Percentiles rank a stretch among this genome's conserved stretches.
Conservation (phyloP, 768 basidiomycete genomes). For the Boletus rubropictus region DNA sequence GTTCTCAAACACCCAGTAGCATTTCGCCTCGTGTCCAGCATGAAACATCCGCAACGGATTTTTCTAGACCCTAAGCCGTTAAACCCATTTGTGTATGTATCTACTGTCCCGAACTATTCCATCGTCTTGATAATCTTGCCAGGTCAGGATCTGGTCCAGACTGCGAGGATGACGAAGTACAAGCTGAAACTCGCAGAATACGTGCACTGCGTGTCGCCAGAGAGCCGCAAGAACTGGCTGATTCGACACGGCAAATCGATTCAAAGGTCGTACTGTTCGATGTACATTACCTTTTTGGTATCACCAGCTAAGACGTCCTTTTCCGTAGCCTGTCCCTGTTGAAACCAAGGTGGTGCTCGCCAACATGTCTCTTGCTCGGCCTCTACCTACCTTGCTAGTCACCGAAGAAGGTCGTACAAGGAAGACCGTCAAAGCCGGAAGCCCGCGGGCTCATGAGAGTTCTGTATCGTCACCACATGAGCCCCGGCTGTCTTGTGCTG, state of each 20-base stretch:
- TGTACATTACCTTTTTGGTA: not conserved
- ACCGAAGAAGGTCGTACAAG: slow-evolving; percentile 14
- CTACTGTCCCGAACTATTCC: not conserved
- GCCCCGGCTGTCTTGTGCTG: slow-evolving; percentile 10
- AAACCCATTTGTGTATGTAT: slow-evolving; percentile 33
- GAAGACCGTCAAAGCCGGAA: not conserved
- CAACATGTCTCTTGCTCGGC: not conserved
- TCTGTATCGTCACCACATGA: slow-evolving; percentile 21
- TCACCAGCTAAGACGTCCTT: not conserved
- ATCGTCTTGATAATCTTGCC: not conserved
- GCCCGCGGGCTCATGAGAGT: not conserved
- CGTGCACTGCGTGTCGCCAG: slow-evolving; percentile 39
- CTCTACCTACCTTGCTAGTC: slow-evolving; percentile 21
- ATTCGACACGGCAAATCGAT: slow-evolving; percentile 10
- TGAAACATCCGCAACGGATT: slow-evolving; percentile 30
- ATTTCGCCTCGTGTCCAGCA: slow-evolving; percentile 46
- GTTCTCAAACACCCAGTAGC: slow-evolving; percentile 23
- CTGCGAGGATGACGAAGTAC: slow-evolving; percentile 40
- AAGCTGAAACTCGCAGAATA: slow-evolving; percentile 39
- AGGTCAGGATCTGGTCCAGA: slow-evolving; percentile 48
- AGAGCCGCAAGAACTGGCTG: slow-evolving; percentile 27
- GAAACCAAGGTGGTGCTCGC: slow-evolving; percentile 12
- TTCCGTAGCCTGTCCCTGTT: slow-evolving; percentile 7
- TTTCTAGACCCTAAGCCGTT: slow-evolving; percentile 40
- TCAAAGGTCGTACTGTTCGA: slow-evolving; percentile 14